Base-by-base conservation (phyloP, 805 yeast genomes). In the Metschnikowia cubensis region DNA sequence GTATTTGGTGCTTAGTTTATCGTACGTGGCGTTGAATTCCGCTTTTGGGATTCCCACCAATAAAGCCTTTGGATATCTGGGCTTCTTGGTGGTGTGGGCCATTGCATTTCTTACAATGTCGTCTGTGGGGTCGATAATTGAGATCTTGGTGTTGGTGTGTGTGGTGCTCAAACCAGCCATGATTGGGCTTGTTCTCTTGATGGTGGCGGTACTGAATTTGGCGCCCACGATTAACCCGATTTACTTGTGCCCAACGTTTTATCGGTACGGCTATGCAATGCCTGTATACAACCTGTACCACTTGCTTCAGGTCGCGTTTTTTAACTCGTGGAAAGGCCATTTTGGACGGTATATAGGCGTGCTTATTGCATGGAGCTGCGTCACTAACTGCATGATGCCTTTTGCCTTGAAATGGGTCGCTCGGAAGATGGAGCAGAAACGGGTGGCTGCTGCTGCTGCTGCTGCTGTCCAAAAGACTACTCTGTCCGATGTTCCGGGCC, bases 241-340 rank as follows among this genome's bases (percentile, higher is more conserved):
- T 34, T 66, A 58, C 10, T 56, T 71, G 37, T 55, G 60, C 46
- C 72, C 76, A 0, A 46, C 45, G 6, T 64, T 70, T 42, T 68
- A 60, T 50, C 52, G 68, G 37, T 69, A 62, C 50, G 76, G 76
- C 3, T 70, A 70, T 56, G 74, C 70, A 11, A 53, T 70, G 58
- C 74, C 73, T 5, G 68, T 68, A 13, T 49, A 52, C 20, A 61
- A 61, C 48, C 59, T 70, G 1, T 68, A 69, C 51, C 63, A 64
- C 21, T 55, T 66, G 39, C 50, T 68, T 51, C 67, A 65, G 32
- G 68, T 65, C 10, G 70, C 66, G 1, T 67, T 60, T 43, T 68
- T 68, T 48, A 48, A 69, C 50, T 48, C 67, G 4, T 69, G 66
- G 65, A 69, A 69, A 53, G 73, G 73, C 3, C 45, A 61, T 35